Conservation (phyloP, 495 filamentous ascomycete species). For the Aspergillus campestris region DNA sequence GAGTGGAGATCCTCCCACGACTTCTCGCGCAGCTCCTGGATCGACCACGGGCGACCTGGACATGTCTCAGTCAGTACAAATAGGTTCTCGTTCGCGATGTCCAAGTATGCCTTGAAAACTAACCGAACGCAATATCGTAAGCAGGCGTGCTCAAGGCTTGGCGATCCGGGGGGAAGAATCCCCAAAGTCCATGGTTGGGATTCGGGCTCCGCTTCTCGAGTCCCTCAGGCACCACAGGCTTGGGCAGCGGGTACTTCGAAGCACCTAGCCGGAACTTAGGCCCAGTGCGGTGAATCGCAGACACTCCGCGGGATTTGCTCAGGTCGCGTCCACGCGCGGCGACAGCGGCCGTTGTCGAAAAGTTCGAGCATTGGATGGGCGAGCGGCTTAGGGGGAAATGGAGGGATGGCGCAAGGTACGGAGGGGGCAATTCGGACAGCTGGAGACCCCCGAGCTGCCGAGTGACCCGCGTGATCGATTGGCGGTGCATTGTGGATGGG, state of each 20-base stretch:
- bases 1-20: slow-evolving; percentile 88
- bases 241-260: slow-evolving; percentile 62
- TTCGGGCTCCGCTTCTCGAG: slow-evolving; percentile 38
- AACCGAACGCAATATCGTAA: slow-evolving; percentile 60
- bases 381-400: slow-evolving; percentile 29
- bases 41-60: slow-evolving; percentile 69
- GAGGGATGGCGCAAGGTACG: slow-evolving; percentile 38
- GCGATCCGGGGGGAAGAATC: slow-evolving; percentile 68
- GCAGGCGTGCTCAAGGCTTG: slow-evolving; percentile 58
- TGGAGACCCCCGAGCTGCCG: slow-evolving; percentile 23
- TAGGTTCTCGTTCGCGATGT: background rate
- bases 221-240: slow-evolving; percentile 50
- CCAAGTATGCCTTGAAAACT: slow-evolving; percentile 6
- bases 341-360: slow-evolving; percentile 35
- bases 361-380: slow-evolving; percentile 32
- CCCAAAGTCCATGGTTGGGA: slow-evolving; percentile 83
- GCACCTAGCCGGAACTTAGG: slow-evolving; percentile 59
- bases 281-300: slow-evolving; percentile 69
- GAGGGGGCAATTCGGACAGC: slow-evolving; percentile 32
- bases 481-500: slow-evolving; percentile 31
- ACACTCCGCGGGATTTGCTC: slow-evolving; percentile 61
- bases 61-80: slow-evolving; percentile 9
- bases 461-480: slow-evolving; percentile 27
- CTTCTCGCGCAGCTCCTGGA: slow-evolving; percentile 81
- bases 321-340: slow-evolving; percentile 32